Percentiles rank a stretch among this genome's conserved stretches.
phyloP scores from a whole-genome alignment of 2,329 filamentous ascomycete genomes.

The Thyridium curvatum region DNA sequence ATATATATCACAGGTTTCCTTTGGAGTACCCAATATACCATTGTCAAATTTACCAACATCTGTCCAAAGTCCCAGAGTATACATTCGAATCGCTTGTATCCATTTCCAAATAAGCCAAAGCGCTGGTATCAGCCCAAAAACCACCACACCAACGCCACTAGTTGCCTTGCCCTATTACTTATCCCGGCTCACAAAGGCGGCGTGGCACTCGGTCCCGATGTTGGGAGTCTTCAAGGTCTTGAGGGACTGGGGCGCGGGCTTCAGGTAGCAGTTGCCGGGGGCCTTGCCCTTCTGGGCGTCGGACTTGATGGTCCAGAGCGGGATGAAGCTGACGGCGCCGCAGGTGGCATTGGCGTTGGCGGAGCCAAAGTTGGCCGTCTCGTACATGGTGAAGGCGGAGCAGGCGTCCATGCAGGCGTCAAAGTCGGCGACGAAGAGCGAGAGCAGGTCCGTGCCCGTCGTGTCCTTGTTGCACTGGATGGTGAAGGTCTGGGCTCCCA shows the following conservation, averaged over 20 bases:
- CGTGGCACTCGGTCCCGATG: conserved; percentile 27
- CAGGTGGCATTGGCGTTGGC: conserved; percentile 26
- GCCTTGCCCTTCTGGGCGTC: conserved; percentile 23
- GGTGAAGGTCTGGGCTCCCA: conserved; percentile 26
- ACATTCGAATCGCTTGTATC: no score
- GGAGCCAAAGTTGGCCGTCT: conserved; percentile 16
- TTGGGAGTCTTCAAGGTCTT: conserved; percentile 20
- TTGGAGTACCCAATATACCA: no score
- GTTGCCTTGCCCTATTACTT: no score
- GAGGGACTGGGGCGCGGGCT: conserved; percentile 27
- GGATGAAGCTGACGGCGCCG: conserved; percentile 32
- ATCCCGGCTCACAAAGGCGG: conserved; percentile 17
- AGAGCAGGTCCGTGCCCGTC: conserved; percentile 25
- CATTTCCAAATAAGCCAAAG: no score
- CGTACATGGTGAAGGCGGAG: conserved; percentile 28
- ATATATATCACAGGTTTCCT: no score
- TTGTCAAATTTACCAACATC: no score
- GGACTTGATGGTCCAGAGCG: conserved; percentile 31
- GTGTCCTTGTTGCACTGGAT: conserved; percentile 38
- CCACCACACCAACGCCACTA: no score
- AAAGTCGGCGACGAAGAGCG: conserved; percentile 35
- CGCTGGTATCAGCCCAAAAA: no score
- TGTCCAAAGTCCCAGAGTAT: no score
- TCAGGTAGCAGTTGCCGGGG: conserved; percentile 39
- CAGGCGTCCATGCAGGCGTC: conserved; percentile 41